Percentiles rank a stretch among this genome's conserved stretches.
These are phyloP conservation scores for Elsinoe batatas DNA, from an alignment of 2,329 filamentous ascomycete genomes.

Conservation along the genomic window DNA sequence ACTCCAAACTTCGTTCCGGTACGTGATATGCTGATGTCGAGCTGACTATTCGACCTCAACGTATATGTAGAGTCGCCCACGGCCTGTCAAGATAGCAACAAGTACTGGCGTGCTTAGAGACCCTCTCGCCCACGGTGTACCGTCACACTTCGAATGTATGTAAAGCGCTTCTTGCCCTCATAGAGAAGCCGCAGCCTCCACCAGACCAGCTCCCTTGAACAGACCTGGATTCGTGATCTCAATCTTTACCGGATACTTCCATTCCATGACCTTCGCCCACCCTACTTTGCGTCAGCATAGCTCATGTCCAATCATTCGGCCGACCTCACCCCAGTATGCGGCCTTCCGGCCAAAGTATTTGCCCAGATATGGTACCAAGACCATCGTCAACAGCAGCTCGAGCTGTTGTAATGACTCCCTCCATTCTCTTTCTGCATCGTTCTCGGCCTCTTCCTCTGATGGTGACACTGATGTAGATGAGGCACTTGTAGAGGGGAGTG, in stretches of 20 bases:
- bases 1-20: too few species aligned
- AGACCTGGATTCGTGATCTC: slow-evolving; percentile 36
- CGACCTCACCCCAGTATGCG: slow-evolving; percentile 80
- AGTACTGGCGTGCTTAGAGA: too few species aligned
- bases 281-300: slow-evolving; percentile 43
- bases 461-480: slow-evolving; percentile 40
- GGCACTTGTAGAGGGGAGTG: slow-evolving; percentile 42
- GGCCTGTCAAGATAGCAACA: too few species aligned
- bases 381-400: slow-evolving; percentile 86
- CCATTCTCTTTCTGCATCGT: slow-evolving; percentile 92
- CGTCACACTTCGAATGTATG: too few species aligned
- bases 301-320: background rate
- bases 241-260: slow-evolving; percentile 78
- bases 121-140: too few species aligned
- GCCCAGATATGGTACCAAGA: slow-evolving; percentile 83
- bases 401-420: slow-evolving; percentile 87
- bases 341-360: slow-evolving; percentile 93
- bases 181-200: slow-evolving; percentile 38
- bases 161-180: slow-evolving; percentile 16
- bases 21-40: too few species aligned
- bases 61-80: too few species aligned
- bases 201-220: slow-evolving; percentile 38
- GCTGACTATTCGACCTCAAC: too few species aligned
- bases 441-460: slow-evolving; percentile 45
- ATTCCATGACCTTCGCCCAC: slow-evolving; percentile 90